Evolutionary conservation across 1,284 basidiomycete genomes (phyloP), one percentile per base, ranked within the genome.

Genomic region (Pholiota adiposa): DNA sequence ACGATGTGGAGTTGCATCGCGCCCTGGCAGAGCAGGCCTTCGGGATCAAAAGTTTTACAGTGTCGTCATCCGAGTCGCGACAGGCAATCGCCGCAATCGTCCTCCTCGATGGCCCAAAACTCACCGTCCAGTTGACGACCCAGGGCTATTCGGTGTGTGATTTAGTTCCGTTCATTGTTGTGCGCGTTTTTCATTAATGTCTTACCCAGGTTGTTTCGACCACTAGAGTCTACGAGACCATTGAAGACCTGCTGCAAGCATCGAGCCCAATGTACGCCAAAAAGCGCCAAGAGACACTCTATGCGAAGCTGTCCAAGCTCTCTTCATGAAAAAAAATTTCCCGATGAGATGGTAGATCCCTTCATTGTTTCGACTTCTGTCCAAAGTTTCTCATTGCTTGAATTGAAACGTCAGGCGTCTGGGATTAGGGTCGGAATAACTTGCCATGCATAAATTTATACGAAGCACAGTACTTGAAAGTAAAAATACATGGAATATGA

Each of bases 1-100:
- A 77, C 64, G 66, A 75, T 58, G 69, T 77, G 54, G 89, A 90
- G 68, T 77, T 90, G 29, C 73, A 71, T 21, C 74, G 76, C 41
- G 81, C 84, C 23, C 78, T 90, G 50, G 70, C 72, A 19, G 88
- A 90, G 66, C 84, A 89, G 63, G 73, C 77, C 5, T 87, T 83
- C 65, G 83, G 82, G n/a, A 78, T 90, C 58, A 67, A 74, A 36
- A 72, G 73, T 58, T 88, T 79, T 64, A 72, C 76, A 11, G 67
- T 87, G 49, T 60, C 68, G 16, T 65, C 69, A 54, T 70, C 76
- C 1, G 75, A 78, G 1, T 63, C 75, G 3, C 71, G 79, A 55
- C 79, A 84, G 63, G 84, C 88, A 9, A 74, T 72, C 14, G 87
- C 87, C 8, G 72, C 71, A 23, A 78, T 89, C 33, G 80, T 77